phyloP scores from a whole-genome alignment of 495 filamentous ascomycete genomes.

The Usnea hakonensis region DNA sequence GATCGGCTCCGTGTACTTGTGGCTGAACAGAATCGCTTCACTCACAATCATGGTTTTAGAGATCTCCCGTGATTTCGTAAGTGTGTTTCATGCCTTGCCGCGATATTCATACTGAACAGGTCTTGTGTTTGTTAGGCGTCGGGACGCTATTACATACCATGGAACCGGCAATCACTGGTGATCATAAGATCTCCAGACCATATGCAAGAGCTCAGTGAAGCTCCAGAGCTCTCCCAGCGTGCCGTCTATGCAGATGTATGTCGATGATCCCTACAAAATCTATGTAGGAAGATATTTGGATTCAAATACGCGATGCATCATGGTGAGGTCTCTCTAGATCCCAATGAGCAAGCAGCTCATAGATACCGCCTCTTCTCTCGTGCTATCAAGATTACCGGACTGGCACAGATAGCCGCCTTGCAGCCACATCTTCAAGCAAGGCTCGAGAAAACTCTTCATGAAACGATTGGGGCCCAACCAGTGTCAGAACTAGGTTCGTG shows the following conservation, averaged over 20 bases:
- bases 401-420: slow-evolving; percentile 11
- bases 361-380: slow-evolving; percentile 13
- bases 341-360: slow-evolving; percentile 11
- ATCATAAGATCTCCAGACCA: slow-evolving; percentile 2
- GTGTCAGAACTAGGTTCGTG: too few species aligned
- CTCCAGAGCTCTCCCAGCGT: slow-evolving; percentile 17
- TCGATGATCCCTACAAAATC: slow-evolving; percentile 11
- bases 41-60: too few species aligned
- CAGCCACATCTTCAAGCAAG: slow-evolving; percentile 6
- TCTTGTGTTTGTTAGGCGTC: too few species aligned
- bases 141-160: background rate
- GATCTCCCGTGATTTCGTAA: too few species aligned
- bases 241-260: slow-evolving; percentile 17
- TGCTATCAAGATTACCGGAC: slow-evolving; percentile 16
- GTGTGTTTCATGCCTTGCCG: too few species aligned
- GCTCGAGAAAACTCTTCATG: too few species aligned
- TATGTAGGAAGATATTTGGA: slow-evolving; percentile 17
- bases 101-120: too few species aligned
- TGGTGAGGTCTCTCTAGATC: slow-evolving; percentile 3
- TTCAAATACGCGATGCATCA: slow-evolving; percentile 3
- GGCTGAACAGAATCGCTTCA: too few species aligned
- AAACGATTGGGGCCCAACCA: too few species aligned
- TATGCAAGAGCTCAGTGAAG: slow-evolving; percentile 21
- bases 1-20: too few species aligned
- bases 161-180: background rate